phyloP scores from a whole-genome alignment of 345 rosid species.

The Turritis glabra region DNA sequence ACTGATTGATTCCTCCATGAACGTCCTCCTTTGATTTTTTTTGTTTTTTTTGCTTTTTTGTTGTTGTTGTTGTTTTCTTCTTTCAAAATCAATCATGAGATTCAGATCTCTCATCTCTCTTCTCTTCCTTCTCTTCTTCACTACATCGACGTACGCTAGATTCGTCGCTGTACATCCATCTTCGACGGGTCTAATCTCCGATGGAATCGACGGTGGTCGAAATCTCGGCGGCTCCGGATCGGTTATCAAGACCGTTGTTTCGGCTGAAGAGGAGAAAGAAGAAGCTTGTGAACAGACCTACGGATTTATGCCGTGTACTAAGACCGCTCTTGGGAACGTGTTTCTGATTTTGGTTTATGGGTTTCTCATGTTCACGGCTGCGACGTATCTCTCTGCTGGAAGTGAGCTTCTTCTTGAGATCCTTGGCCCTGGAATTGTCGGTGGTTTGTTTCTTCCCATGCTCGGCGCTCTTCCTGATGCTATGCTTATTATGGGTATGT shows the following conservation, averaged over 20 bases:
- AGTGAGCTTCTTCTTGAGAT: conserved; percentile 93
- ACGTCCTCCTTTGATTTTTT: conserved; percentile 25
- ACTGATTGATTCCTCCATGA: conserved; percentile 13
- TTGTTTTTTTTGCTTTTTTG: neutral
- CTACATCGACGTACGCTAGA: conserved; percentile 47
- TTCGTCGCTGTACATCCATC: conserved; percentile 25
- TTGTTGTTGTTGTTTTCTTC: conserved; percentile 4
- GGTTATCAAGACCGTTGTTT: conserved; percentile 25
- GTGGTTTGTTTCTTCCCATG: conserved; percentile 87
- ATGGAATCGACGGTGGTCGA: conserved; percentile 45
- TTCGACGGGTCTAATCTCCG: conserved; percentile 53
- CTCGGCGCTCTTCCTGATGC: conserved; percentile 99
- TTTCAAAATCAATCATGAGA: conserved; percentile 31
- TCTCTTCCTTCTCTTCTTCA: conserved; percentile 34
- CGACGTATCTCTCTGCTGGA: conserved; percentile 76
- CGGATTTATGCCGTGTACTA: conserved; percentile 93
- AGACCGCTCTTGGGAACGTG: conserved; percentile 68
- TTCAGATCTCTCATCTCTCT: conserved; percentile 28
- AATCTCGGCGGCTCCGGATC: neutral
- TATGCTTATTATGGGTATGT: conserved; percentile 88
- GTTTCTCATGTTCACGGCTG: conserved; percentile 74
- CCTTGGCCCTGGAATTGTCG: conserved; percentile 90
- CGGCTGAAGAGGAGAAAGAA: conserved; percentile 20
- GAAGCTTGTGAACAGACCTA: conserved; percentile 83
- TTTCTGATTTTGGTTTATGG: conserved; percentile 82